Conservation (phyloP, 1,139 yeast species). For the Blastobotrys ciferrii region DNA sequence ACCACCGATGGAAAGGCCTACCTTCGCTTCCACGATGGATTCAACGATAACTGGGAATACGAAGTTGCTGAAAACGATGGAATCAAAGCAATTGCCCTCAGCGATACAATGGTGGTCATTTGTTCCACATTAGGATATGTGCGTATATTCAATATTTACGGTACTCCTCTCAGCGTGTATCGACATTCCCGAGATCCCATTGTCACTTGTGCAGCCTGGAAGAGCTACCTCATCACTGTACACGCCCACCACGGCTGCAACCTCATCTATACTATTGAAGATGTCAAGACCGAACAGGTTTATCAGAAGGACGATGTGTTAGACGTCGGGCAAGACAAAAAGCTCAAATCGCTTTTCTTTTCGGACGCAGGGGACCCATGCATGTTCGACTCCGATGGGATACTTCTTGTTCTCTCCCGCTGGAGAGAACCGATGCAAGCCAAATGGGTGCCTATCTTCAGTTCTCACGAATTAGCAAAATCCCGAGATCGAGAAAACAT, state of each 20-base stretch:
- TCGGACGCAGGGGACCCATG: constrained; percentile 90
- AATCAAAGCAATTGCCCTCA: constrained; percentile 51
- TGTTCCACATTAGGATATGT: constrained; percentile 60
- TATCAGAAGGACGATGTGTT: constrained; percentile 40
- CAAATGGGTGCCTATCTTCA: constrained; percentile 84
- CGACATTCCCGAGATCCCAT: constrained; percentile 49
- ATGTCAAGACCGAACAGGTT: constrained; percentile 38
- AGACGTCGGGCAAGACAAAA: constrained; percentile 30
- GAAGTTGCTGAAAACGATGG: constrained; percentile 44
- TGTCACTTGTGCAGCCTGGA: constrained; percentile 52
- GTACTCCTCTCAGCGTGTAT: constrained; percentile 53
- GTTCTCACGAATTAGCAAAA: constrained; percentile 54
- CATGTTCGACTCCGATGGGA: constrained; percentile 73
- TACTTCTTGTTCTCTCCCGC: constrained; percentile 62
- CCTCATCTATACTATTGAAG: constrained; percentile 40
- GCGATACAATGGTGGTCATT: constrained; percentile 48
- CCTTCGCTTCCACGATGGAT: constrained; percentile 36
- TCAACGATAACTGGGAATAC: constrained; percentile 42
- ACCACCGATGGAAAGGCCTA: constrained; percentile 28
- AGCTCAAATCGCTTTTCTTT: constrained; percentile 61
- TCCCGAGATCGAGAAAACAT: constrained; percentile 37
- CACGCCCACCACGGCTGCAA: constrained; percentile 26
- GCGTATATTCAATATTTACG: constrained; percentile 53
- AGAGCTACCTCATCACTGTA: constrained; percentile 46
- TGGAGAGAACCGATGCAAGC: constrained; percentile 79